Conservation (phyloP, 306 rosid genomes). For the Potentilla sterilis region DNA sequence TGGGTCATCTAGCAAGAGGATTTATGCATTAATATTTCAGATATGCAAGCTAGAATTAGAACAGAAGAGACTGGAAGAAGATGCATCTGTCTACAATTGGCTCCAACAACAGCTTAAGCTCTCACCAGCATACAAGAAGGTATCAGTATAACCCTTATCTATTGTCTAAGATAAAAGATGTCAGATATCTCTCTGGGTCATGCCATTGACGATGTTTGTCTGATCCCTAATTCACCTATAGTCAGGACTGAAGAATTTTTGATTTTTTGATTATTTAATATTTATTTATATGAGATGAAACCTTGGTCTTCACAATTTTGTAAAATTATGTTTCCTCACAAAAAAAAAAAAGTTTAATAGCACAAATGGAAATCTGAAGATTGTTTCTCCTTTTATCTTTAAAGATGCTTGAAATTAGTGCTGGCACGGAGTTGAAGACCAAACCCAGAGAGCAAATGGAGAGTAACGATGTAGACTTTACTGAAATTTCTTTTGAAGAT, state of each 20-base stretch:
- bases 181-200: not conserved
- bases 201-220: not conserved
- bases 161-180: not conserved
- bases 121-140: constrained; percentile 92
- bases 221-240: not conserved
- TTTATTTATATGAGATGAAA: not conserved
- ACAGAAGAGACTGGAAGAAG: constrained; percentile 84
- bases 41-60: constrained; percentile 76
- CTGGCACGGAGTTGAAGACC: constrained; percentile 51
- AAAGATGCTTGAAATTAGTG: constrained; percentile 74
- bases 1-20: constrained; percentile 15
- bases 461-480: constrained; percentile 44
- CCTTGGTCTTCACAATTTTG: not conserved
- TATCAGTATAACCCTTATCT: constrained; percentile 18
- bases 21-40: constrained; percentile 45
- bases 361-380: constrained; percentile 17
- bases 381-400: not conserved
- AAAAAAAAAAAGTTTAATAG: not conserved
- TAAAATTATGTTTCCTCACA: not conserved
- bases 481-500: constrained; percentile 78
- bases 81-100: constrained; percentile 82
- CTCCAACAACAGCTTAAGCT: constrained; percentile 93
- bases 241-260: not conserved
- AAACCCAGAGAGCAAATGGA: constrained; percentile 44
- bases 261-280: not conserved